Evolutionary conservation across 805 yeast species (phyloP), one percentile per base, ranked within the genome.

Genomic region (Metschnikowia picachoensis): DNA sequence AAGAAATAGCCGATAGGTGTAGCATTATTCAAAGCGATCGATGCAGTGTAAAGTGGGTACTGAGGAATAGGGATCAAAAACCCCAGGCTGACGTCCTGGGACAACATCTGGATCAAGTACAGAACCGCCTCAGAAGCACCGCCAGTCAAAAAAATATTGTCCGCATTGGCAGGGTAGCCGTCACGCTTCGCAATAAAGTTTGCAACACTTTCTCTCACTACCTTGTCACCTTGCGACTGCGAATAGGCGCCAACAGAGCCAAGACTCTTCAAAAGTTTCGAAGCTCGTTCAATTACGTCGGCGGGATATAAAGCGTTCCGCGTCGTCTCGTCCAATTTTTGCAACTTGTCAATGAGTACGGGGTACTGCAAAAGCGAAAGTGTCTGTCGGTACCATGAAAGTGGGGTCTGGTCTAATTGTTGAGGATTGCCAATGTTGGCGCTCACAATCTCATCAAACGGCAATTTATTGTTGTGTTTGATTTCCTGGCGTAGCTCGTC

Each of bases 361-460:
- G 99, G 98, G 64, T 87, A 85, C 68, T 94, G 97, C 56, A 92
- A 69, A 37, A 91, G 66, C 0, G 97, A 80, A 49, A 92, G 71
- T 4, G 91, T 96, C 63, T 91, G 95, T 58, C 99, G 79, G 67
- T 89, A 91, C 73, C 94, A 94, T n/a, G 96, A 87, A 57, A 94
- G 74, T 1, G 99, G 99, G 59, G 83, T 78, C 66, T 94, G 99
- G 56, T 89, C 92, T 61, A 94, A 75, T 64, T 92, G 98, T 67
- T 94, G 99, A 2, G 99, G 99, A 64, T 94, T 94, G 29, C 99
- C 99, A 52, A 94, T 94, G 64, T 94, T 94, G 52, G 97, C 94
- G 59, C 81, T 83, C 62, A 95, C 85, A 58, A 94, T 87, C 49
- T 78, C 71, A 36, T 77, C 68, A 61, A 90, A 94, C 0, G 96